Base-by-base conservation (phyloP, 2,329 filamentous ascomycete genomes). In the Curvularia lunata region DNA sequence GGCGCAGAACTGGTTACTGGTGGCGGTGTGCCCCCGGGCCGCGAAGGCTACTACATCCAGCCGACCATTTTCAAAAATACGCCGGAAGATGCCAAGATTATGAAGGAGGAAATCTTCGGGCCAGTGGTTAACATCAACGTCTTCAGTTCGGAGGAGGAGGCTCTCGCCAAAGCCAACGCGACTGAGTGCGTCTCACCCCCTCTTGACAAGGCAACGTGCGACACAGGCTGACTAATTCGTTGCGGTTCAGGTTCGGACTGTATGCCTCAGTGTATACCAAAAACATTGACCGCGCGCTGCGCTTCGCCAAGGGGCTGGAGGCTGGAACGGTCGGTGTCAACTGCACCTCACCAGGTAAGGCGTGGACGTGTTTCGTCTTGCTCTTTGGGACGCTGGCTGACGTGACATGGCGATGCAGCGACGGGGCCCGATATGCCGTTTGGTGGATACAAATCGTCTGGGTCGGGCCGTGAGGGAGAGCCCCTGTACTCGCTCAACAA, bases 21-120 rank as follows among this genome's bases (percentile, higher is more conserved):
- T 50, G 73, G 72, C 8, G 61, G 50, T 7, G 71, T 68, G 18
- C 65, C 66, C n/a, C 67, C 70, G 3, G 71, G 69, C 27, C 67
- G 66, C 2, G 61, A 72, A 48, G 73, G 72, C n/a, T 75, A 70
- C 59, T 69, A 76, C 67, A 69, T 94, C 58, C 90, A 87, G 19
- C 91, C 91, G 19, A 95, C 91, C 18, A 89, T 94, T 75, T 92
- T 94, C 79, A 85, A 86, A 68, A 86, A 91, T 77, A 91, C 93
- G 8, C 92, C 86, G 23, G 84, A 87, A 28, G 82, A 89, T 58
- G 93, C 94, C 88, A 84, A 83, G 60, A 93, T 91, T 81, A 94
- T 94, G 82, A 86, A 81, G 64, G 88, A 94, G 77, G 91, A 95
- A 77, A 90, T 95, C 67, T 95, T 95, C 63, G 91, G 91, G 1